Percentiles rank a stretch among this genome's conserved stretches.
Evolutionary conservation across 768 basidiomycete species (phyloP).

Genomic region (Russula griseocarnosa): DNA sequence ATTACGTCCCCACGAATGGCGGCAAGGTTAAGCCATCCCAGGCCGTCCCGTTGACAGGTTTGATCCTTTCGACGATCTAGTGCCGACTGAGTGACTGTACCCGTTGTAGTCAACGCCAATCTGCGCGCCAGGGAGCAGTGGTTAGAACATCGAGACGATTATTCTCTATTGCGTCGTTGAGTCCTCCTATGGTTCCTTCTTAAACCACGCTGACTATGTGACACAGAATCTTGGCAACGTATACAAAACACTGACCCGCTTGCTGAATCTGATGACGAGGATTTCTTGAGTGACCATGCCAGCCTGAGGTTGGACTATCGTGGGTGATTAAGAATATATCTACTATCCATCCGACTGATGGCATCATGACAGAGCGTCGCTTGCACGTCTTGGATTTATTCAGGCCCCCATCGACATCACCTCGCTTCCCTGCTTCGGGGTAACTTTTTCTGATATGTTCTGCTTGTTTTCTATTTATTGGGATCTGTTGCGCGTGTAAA

Average conservation of each 20-base stretch:
- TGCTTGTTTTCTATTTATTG: slow-evolving; percentile 10
- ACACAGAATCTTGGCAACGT: slow-evolving; percentile 69
- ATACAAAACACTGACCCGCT: slow-evolving; percentile 61
- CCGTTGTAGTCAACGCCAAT: slow-evolving; percentile 21
- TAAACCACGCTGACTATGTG: slow-evolving; percentile 15
- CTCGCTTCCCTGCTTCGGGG: slow-evolving; percentile 21
- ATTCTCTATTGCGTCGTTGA: slow-evolving; percentile 46
- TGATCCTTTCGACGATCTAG: slow-evolving; percentile 8
- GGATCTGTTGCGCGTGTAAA: slow-evolving; percentile 3
- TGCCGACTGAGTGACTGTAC: slow-evolving; percentile 4
- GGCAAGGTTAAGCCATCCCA: slow-evolving; percentile 19
- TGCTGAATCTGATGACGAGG: slow-evolving; percentile 69
- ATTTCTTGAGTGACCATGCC: slow-evolving; percentile 55
- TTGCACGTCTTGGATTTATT: slow-evolving; percentile 27
- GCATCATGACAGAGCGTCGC: slow-evolving; percentile 22
- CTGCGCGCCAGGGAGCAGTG: slow-evolving; percentile 17
- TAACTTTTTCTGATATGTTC: not conserved
- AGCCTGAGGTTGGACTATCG: slow-evolving; percentile 54
- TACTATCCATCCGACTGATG: slow-evolving; percentile 3
- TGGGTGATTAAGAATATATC: slow-evolving; percentile 35
- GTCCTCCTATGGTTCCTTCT: not conserved
- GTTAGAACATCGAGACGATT: slow-evolving; percentile 25
- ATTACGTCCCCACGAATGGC: slow-evolving; percentile 28
- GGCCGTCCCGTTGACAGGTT: slow-evolving; percentile 22
- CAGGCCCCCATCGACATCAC: slow-evolving; percentile 10